Evolutionary conservation across 1,284 basidiomycete species (phyloP), one percentile per base, ranked within the genome.

Genomic region (Moesziomyces globuligerus): DNA sequence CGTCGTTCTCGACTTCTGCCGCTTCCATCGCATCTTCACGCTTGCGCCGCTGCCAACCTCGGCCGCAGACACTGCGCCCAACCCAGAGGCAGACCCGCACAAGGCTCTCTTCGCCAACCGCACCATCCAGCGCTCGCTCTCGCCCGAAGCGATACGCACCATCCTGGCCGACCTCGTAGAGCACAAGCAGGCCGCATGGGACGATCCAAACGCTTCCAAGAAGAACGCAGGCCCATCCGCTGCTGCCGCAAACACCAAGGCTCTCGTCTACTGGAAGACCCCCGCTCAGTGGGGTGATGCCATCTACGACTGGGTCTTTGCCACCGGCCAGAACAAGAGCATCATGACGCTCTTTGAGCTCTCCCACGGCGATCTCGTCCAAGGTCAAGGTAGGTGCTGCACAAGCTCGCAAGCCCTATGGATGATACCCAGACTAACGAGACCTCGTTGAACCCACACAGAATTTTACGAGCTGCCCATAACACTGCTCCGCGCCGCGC

Each of bases 311-410:
- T 87, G 86, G 86, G 85, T 86, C 43, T 82, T 82, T n/a, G 83
- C 84, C 17, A 86, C 85, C 24, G 86, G 86, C 0, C 83, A 86
- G 64, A 84, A 82, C 24, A 83, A 83, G 37, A 83, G 83, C 28
- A 86, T 87, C 74, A 83, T 87, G 83, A 87, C 86, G 0, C 84
- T 87, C 46, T 86, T 85, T 67, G 86, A 87, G 73, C 78, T 87
- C 20, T 84, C 83, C 0, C 84, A 86, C 48, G 85, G 85, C n/a
- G 84, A 85, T 46, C 69, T 85, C 43, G 83, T 83, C 4, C 74
- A 84, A 37, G 55, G 48, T 29, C 66, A 66, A 62, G 70, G 70
- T 68, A 32, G 18, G 47, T 43, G 18, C 15, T 34, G 32, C 32
- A 17, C n/a, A 17, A 34, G 32, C 36, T 15, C 15, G 32, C 15